These are phyloP conservation scores for Suhomyces atakaporum DNA, from an alignment of 1,139 yeast genomes.

Conservation along the genomic window DNA sequence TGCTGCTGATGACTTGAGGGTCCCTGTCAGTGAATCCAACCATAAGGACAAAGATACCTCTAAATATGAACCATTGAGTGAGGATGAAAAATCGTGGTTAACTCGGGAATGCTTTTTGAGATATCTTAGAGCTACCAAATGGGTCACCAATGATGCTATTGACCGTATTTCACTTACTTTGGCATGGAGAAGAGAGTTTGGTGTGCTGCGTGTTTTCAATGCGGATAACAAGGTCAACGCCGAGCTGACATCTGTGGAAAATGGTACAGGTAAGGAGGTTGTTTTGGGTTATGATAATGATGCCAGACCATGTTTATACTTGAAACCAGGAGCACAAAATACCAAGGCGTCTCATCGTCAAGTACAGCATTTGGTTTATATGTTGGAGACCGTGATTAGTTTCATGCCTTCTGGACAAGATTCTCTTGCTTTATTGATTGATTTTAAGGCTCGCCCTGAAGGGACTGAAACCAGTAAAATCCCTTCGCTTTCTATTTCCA, in stretches of 20 bases:
- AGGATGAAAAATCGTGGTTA: slow-evolving; percentile 46
- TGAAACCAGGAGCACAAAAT: slow-evolving; percentile 52
- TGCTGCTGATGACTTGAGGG: slow-evolving; percentile 32
- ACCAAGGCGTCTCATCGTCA: slow-evolving; percentile 46
- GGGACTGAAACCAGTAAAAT: slow-evolving; percentile 63
- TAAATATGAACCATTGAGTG: slow-evolving; percentile 23
- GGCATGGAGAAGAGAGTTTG: slow-evolving; percentile 53
- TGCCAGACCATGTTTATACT: slow-evolving; percentile 49
- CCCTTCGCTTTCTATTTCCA: slow-evolving; percentile 80
- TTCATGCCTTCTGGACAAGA: slow-evolving; percentile 55
- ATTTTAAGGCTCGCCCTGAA: slow-evolving; percentile 44
- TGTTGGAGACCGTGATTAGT: slow-evolving; percentile 50
- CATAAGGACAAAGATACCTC: slow-evolving; percentile 28
- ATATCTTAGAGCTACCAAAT: slow-evolving; percentile 50
- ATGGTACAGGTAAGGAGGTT: slow-evolving; percentile 51
- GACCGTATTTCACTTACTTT: slow-evolving; percentile 44
- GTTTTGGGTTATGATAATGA: slow-evolving; percentile 50
- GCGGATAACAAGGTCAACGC: slow-evolving; percentile 38
- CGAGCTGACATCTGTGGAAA: slow-evolving; percentile 36
- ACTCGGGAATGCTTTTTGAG: slow-evolving; percentile 51
- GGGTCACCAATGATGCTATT: slow-evolving; percentile 44
- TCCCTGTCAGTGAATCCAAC: slow-evolving; percentile 38
- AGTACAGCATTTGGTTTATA: slow-evolving; percentile 52
- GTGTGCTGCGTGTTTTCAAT: slow-evolving; percentile 35
- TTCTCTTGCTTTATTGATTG: slow-evolving; percentile 47